A percentile compares a stretch with the other conserved stretches of the same genome.
Conservation (phyloP, 208 protist species). For the Trypanosomatidae sp. region DNA sequence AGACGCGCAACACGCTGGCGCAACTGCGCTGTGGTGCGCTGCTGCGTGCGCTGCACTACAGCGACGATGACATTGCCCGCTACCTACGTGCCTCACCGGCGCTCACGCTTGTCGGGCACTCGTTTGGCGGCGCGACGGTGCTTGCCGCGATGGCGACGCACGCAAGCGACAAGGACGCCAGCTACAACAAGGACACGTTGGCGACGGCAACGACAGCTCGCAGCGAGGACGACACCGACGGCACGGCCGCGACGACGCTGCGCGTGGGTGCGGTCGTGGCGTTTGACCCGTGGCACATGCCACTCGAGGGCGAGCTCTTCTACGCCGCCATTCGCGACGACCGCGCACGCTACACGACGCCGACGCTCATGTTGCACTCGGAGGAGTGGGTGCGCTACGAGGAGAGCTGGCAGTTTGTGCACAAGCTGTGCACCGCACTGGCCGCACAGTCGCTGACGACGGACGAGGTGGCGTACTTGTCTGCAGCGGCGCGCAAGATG, state of each 20-base stretch:
- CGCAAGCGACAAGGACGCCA: conserved; percentile 15
- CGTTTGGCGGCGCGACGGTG: conserved; percentile 67
- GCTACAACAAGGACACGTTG: conserved; percentile 1
- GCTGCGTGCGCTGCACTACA: too few species aligned
- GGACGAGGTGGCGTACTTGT: conserved; percentile 7
- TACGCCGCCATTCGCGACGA: conserved; percentile 11
- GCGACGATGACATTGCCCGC: too few species aligned
- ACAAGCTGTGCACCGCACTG: conserved; percentile 6
- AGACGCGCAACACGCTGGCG: conserved; percentile 21
- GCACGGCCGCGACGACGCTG: not conserved
- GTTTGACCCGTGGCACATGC: conserved; percentile 60
- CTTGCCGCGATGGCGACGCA: conserved; percentile 23
- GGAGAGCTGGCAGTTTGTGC: conserved; percentile 30
- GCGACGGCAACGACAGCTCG: conserved; percentile 14
- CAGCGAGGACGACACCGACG: conserved; percentile 10
- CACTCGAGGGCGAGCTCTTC: conserved; percentile 29
- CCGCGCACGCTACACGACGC: conserved; percentile 15
- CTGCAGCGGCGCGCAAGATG: conserved; percentile 7
- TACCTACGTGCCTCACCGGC: too few species aligned
- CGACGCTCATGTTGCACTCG: conserved; percentile 49
- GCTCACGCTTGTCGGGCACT: conserved; percentile 59
- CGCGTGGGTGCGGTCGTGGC: conserved; percentile 13
- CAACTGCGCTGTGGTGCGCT: conserved; percentile 17
- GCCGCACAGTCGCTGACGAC: conserved; percentile 11
- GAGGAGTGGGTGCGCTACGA: conserved; percentile 25